phyloP scores from a whole-genome alignment of 1,139 yeast species.

The Kluyveromyces sp. region DNA sequence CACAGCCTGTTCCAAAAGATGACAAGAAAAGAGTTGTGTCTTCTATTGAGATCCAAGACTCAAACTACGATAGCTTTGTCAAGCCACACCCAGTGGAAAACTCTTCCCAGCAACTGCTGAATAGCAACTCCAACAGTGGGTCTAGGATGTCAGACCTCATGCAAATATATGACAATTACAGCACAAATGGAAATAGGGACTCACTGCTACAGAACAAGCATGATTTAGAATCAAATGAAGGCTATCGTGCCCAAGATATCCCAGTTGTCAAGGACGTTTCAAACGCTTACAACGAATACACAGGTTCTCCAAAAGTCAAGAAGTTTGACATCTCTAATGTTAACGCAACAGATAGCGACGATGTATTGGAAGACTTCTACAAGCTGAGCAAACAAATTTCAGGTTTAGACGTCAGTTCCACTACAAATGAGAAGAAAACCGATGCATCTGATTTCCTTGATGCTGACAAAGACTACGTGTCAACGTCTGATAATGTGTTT shows the following conservation, averaged over 20 bases:
- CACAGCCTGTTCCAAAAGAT: not conserved
- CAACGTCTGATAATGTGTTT: conserved; percentile 21
- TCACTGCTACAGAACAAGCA: not conserved
- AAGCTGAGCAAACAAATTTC: conserved; percentile 14
- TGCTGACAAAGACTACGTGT: not conserved
- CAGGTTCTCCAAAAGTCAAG: conserved; percentile 21
- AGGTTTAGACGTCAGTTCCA: not conserved
- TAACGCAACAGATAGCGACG: conserved; percentile 16
- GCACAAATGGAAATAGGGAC: conserved; percentile 7
- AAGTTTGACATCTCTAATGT: conserved; percentile 22
- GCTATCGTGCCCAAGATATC: not conserved
- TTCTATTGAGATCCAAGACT: conserved; percentile 10
- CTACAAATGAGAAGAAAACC: conserved; percentile 1
- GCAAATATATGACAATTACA: conserved; percentile 21
- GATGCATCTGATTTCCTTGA: not conserved
- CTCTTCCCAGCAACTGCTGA: not conserved
- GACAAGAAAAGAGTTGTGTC: conserved; percentile 5
- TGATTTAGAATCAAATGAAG: not conserved
- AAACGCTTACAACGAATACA: conserved; percentile 25
- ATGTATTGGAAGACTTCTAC: conserved; percentile 8
- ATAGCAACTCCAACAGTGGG: not conserved
- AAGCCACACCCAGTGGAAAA: not conserved
- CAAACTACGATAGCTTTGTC: conserved; percentile 9
- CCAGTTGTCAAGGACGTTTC: conserved; percentile 6
- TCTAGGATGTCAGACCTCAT: conserved; percentile 13